Evolutionary conservation across 805 yeast species (phyloP).

Genomic region (Metschnikowia lunata): DNA sequence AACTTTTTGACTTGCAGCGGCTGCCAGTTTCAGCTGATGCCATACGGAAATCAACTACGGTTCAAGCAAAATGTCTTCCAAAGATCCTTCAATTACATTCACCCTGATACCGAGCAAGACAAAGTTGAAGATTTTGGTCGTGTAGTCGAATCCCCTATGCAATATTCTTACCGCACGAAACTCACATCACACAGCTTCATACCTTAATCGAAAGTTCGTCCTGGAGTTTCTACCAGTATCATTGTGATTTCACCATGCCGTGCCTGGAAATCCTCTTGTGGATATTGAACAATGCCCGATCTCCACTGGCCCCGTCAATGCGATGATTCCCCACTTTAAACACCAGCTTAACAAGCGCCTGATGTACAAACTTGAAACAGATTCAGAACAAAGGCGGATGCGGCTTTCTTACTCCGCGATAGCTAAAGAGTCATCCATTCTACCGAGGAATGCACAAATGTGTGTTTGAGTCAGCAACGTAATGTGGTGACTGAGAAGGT

Average conservation of each 20-base stretch:
- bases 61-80: slow-evolving; percentile 28
- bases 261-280: slow-evolving; percentile 21
- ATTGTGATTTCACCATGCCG: slow-evolving; percentile 30
- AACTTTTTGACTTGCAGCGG: slow-evolving; percentile 38
- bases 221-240: slow-evolving; percentile 9
- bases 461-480: slow-evolving; percentile 24
- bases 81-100: slow-evolving; percentile 33
- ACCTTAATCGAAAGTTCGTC: slow-evolving; percentile 11
- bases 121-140: slow-evolving; percentile 19
- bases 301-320: slow-evolving; percentile 30
- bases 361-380: slow-evolving; percentile 5
- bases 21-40: slow-evolving; percentile 41
- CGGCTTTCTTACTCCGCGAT: slow-evolving; percentile 31
- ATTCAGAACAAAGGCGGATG: slow-evolving; percentile 1
- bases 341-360: slow-evolving; percentile 7
- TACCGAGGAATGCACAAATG: slow-evolving; percentile 25
- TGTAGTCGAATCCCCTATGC: slow-evolving; percentile 33
- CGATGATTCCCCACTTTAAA: slow-evolving; percentile 17
- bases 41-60: slow-evolving; percentile 34
- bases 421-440: slow-evolving; percentile 24
- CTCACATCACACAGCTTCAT: slow-evolving; percentile 36
- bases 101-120: slow-evolving; percentile 19
- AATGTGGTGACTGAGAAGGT: slow-evolving; percentile 34
- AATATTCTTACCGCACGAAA: slow-evolving; percentile 37
- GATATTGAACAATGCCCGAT: slow-evolving; percentile 38